Conservation (phyloP, 2,329 filamentous ascomycete species). For the Magnaporthiopsis rhizophila region DNA sequence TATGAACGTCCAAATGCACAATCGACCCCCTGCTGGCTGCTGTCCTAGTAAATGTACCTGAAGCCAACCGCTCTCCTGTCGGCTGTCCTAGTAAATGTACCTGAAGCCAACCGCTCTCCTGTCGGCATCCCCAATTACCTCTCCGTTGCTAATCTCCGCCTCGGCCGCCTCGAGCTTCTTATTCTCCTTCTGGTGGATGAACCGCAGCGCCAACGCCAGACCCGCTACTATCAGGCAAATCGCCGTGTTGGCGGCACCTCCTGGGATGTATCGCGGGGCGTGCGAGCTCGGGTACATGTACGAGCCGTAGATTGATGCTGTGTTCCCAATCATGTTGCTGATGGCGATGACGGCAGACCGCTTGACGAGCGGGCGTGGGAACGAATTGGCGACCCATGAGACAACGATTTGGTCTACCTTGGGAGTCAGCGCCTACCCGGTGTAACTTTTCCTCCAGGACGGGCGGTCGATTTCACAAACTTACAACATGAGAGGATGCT, state of each 20-base stretch:
- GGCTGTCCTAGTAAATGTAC: constrained; percentile 2
- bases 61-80: constrained; percentile 2
- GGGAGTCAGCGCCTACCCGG: background rate
- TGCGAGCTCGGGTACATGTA: constrained; percentile 9
- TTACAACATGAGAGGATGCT: constrained; percentile 39
- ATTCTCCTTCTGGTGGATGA: constrained; percentile 52
- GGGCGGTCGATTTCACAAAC: constrained; percentile 3
- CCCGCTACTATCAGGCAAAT: constrained; percentile 53
- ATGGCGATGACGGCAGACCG: constrained; percentile 59
- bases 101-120: background rate
- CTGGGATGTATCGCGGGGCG: constrained; percentile 37
- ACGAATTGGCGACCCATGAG: constrained; percentile 59
- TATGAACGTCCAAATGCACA: background rate
- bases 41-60: background rate
- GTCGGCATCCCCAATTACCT: constrained; percentile 12
- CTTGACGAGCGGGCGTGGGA: constrained; percentile 62
- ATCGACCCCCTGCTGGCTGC: background rate
- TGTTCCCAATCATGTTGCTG: constrained; percentile 60
- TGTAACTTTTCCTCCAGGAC: background rate
- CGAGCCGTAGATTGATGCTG: constrained; percentile 34
- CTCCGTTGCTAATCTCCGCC: background rate
- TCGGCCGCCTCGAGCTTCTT: constrained; percentile 38
- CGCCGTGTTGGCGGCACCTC: constrained; percentile 52
- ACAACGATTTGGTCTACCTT: constrained; percentile 47
- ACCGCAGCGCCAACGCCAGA: constrained; percentile 44